Conservation (phyloP, 2,329 filamentous ascomycete species). For the Colletotrichum theobromicola region DNA sequence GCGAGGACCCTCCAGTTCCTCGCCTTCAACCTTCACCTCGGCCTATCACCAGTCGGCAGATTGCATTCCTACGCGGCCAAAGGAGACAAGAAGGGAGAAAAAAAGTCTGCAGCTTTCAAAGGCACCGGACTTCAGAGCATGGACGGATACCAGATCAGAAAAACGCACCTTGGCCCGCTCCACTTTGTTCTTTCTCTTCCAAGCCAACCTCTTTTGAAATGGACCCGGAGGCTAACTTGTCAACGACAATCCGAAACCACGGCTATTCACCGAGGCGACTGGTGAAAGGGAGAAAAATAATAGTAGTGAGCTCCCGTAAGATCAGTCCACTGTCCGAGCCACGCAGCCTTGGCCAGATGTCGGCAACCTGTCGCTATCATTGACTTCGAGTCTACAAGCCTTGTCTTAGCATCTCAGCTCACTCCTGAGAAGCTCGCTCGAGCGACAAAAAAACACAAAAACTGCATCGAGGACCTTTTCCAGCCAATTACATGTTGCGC, state of each 20-base stretch:
- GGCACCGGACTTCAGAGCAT: neutral
- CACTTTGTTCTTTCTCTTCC: neutral
- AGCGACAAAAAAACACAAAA: neutral
- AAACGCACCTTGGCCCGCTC: neutral
- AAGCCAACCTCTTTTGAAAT: constrained; percentile 9
- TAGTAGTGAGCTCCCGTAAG: neutral
- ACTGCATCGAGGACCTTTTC: neutral
- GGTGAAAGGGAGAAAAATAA: neutral
- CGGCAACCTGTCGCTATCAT: neutral
- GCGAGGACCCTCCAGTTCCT: constrained; percentile 14
- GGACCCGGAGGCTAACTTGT: neutral
- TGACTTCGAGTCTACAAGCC: neutral
- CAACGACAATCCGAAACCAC: constrained; percentile 13
- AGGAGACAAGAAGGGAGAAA: neutral
- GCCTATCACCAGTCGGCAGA: constrained; percentile 15
- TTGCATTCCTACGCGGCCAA: neutral
- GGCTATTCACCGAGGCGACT: constrained; percentile 11
- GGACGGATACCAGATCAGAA: neutral
- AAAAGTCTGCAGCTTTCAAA: neutral
- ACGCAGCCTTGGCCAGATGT: neutral
- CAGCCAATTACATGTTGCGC: neutral
- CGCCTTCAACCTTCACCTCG: constrained; percentile 3
- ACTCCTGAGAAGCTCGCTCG: neutral
- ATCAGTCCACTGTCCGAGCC: neutral
- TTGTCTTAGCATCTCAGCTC: neutral